Base-by-base conservation (phyloP, 2,329 filamentous ascomycete species). In the Sarocladium strictum region DNA sequence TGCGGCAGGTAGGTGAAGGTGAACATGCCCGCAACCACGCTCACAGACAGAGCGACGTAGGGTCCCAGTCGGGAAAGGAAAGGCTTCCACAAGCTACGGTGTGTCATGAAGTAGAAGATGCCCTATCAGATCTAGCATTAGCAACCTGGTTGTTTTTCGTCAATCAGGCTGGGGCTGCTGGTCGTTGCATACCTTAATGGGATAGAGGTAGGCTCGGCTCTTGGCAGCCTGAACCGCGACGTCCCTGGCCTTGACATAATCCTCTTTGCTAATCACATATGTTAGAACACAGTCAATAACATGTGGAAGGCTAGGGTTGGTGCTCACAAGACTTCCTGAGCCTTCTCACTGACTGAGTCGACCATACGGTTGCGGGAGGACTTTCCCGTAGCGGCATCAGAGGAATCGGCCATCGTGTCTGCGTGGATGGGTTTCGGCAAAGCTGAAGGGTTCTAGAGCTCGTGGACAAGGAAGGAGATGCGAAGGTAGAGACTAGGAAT, bases 1-100 rank as follows among this genome's bases (percentile, higher is more conserved):
- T 97, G 93, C 1, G 93, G 93, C 9, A 85, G 65, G 67, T 96
- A 97, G 50, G 91, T 88, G 66, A 97, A 85, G 61, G 87, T 75
- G 71, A 97, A 97, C 90, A 97, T 95, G 68, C 81, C 76, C 11
- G 77, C 76, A 1, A 92, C 85, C 45, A 97, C 85, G 43, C 82
- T 80, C 10, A 85, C 69, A 14, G 89, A 90, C 2, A 96, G 79
- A 1, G 80, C 77, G 52, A 95, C 61, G 26, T 86, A 90, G 2
- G 81, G 79, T 1, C 75, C 67, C 43, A 86, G 67, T 56, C 76
- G 76, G 6, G 76, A 78, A 35, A 78, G 59, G 41, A 85, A 77
- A 1, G 83, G 83, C 62, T 76, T 77, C 82, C 82, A 85, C 45
- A 86, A 67, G 6, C 75, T 67, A 15, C 72, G 73, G 59, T 85